Evolutionary conservation across 164 flowering plant genomes (phyloP).

Genomic region (Vitis amurensis): DNA sequence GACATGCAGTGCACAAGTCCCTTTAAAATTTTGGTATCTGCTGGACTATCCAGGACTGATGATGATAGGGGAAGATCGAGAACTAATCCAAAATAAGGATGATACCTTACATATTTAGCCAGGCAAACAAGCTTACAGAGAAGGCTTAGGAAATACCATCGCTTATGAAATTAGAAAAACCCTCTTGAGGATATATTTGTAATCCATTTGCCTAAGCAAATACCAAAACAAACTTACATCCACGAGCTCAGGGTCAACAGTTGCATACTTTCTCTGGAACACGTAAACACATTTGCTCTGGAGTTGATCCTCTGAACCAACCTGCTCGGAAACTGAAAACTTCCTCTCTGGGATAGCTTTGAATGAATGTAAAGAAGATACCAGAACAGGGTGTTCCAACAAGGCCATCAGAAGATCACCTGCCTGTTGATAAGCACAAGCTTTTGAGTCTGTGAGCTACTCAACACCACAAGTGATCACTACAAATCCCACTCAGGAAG

Average conservation of each 20-base stretch:
- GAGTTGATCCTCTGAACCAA: constrained; percentile 16
- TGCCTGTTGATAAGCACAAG: constrained; percentile 35
- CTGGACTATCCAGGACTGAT: too few relatives aligned
- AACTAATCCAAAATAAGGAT: background rate
- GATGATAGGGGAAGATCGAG: background rate
- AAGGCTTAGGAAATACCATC: background rate
- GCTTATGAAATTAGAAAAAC: background rate
- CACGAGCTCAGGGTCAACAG: constrained; percentile 76
- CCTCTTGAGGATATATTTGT: background rate
- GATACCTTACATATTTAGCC: background rate
- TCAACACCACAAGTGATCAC: too few relatives aligned
- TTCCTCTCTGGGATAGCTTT: constrained; percentile 49
- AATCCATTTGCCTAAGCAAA: background rate
- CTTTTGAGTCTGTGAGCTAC: too few relatives aligned
- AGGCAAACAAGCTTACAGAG: background rate
- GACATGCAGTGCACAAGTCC: too few relatives aligned
- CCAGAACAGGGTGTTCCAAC: constrained; percentile 57
- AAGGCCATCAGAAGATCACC: constrained; percentile 37
- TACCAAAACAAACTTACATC: constrained; percentile 47
- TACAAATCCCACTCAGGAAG: too few relatives aligned
- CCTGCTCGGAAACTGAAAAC: constrained; percentile 34
- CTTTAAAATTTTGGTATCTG: too few relatives aligned
- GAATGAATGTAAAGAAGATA: constrained; percentile 53
- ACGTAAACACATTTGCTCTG: constrained; percentile 61
- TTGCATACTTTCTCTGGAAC: constrained; percentile 96